Conservation (phyloP, 805 yeast genomes). For the Sugiyamaella boreocaroliniensis region DNA sequence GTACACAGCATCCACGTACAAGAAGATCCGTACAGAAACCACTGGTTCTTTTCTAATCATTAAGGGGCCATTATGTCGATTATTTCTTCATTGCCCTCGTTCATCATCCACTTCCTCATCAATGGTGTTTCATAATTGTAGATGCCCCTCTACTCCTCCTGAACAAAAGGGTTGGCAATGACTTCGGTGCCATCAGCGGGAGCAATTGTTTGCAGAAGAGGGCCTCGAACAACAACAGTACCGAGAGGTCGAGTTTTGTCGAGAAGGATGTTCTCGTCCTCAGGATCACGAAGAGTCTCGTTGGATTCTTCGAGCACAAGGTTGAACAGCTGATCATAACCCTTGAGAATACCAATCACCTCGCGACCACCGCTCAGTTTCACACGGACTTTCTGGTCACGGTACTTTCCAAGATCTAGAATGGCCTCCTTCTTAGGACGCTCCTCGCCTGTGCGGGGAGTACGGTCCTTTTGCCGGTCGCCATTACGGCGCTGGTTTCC, state of each 20-base stretch:
- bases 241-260: constrained; percentile 64
- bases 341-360: constrained; percentile 73
- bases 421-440: constrained; percentile 86
- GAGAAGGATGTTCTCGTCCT: constrained; percentile 49
- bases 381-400: constrained; percentile 66
- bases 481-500: constrained; percentile 7
- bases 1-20: no score
- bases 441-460: constrained; percentile 20
- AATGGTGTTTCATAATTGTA: not conserved
- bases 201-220: constrained; percentile 59
- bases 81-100: not conserved
- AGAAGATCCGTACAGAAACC: no score
- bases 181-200: constrained; percentile 66
- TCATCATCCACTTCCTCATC: not conserved
- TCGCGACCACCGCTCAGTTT: constrained; percentile 82
- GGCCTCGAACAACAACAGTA: constrained; percentile 79
- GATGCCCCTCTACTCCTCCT: constrained; percentile 10
- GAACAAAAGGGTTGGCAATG: constrained; percentile 62
- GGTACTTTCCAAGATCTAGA: constrained; percentile 68
- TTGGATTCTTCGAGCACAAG: constrained; percentile 54
- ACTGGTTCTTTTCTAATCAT: not conserved
- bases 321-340: constrained; percentile 95
- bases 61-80: no score
- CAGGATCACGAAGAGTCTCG: constrained; percentile 65
- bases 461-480: constrained; percentile 14